These are phyloP conservation scores for Annulohypoxylon bovei DNA, from an alignment of 495 filamentous ascomycete species.

Conservation along the genomic window DNA sequence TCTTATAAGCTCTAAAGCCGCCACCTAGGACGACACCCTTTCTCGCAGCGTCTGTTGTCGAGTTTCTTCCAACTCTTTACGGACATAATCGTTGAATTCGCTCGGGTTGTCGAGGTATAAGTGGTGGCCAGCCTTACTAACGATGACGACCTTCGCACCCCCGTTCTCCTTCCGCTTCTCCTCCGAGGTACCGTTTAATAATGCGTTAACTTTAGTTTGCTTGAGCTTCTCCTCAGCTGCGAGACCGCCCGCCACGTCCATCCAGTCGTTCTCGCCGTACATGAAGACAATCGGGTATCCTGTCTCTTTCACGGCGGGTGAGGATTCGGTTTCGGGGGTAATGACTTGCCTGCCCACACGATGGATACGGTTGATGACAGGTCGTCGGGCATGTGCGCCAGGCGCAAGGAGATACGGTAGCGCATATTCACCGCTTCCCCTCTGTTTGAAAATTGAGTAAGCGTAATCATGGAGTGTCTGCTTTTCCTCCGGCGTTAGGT, in stretches of 20 bases:
- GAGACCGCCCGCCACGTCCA: constrained; percentile 89
- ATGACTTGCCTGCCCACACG: constrained; percentile 78
- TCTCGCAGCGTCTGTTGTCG: constrained; percentile 35
- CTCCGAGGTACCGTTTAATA: constrained; percentile 69
- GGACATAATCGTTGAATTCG: constrained; percentile 84
- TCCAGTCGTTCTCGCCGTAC: constrained; percentile 98
- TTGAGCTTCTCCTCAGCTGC: constrained; percentile 83
- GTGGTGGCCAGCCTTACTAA: constrained; percentile 88
- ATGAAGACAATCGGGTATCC: constrained; percentile 89
- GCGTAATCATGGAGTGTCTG: constrained; percentile 89
- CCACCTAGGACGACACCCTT: not conserved
- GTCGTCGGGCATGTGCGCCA: constrained; percentile 89
- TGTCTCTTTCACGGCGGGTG: constrained; percentile 63
- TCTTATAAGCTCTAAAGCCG: not conserved
- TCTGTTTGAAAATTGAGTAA: constrained; percentile 92
- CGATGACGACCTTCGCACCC: constrained; percentile 83
- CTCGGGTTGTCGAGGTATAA: constrained; percentile 90
- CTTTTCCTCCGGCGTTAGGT: constrained; percentile 82
- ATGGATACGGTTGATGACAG: constrained; percentile 85
- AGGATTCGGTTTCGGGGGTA: constrained; percentile 47
- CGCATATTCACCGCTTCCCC: constrained; percentile 94
- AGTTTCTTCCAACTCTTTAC: constrained; percentile 80
- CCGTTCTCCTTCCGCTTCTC: constrained; percentile 79
- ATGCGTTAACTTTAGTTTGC: constrained; percentile 66
- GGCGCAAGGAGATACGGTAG: constrained; percentile 93